These are phyloP conservation scores for Fusarium sp. DNA, from an alignment of 2,329 filamentous ascomycete species.

Conservation along the genomic window DNA sequence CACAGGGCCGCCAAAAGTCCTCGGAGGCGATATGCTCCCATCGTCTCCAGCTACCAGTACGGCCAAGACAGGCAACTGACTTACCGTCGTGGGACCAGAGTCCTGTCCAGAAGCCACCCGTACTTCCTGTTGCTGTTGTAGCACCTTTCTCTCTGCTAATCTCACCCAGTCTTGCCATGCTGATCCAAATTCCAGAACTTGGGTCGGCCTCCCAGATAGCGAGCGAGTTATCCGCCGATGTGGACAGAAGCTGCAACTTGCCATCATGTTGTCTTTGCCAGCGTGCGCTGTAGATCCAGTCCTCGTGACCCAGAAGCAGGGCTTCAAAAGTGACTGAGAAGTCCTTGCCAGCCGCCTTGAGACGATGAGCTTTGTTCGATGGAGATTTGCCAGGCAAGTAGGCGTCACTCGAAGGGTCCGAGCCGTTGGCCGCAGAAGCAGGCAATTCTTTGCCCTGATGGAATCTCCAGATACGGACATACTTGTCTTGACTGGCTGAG, in stretches of 20 bases:
- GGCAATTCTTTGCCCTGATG: conserved; percentile 76
- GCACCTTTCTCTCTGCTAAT: conserved; percentile 95
- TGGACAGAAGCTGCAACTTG: conserved; percentile 80
- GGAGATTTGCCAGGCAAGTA: conserved; percentile 76
- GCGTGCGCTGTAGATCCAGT: conserved; percentile 93
- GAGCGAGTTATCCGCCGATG: conserved; percentile 94
- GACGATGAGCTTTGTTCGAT: conserved; percentile 88
- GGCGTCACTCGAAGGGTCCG: conserved; percentile 68
- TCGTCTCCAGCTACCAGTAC: conserved; percentile 91
- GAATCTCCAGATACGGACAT: conserved; percentile 92
- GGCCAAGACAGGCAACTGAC: conserved; percentile 82
- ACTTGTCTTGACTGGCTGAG: conserved; percentile 97
- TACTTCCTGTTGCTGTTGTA: conserved; percentile 94
- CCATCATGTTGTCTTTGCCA: conserved; percentile 70
- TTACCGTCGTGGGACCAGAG: conserved; percentile 86
- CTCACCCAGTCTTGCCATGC: conserved; percentile 85
- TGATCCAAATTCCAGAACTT: conserved; percentile 90
- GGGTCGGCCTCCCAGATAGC: conserved; percentile 91
- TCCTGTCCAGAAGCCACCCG: conserved; percentile 95
- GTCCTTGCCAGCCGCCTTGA: conserved; percentile 69
- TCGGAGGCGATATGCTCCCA: conserved; percentile 74
- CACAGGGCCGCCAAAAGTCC: conserved; percentile 79
- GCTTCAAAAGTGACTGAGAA: conserved; percentile 94
- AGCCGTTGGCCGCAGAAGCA: conserved; percentile 61
- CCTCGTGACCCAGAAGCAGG: conserved; percentile 91